Percentiles rank a stretch among this genome's conserved stretches.
These are phyloP conservation scores for Boechera stricta DNA, from an alignment of 345 rosid species.

Conservation along the genomic window DNA sequence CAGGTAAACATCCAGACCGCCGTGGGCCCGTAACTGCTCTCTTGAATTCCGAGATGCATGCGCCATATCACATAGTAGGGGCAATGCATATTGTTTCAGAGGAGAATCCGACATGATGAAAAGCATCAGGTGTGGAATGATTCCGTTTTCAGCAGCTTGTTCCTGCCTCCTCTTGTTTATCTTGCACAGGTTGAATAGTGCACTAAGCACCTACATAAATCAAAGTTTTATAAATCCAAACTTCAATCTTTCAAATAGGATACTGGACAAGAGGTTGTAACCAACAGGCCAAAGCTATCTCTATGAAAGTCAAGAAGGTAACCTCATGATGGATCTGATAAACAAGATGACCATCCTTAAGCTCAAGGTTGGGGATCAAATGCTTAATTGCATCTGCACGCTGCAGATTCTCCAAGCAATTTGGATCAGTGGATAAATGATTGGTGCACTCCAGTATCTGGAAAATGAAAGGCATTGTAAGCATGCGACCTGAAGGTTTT, in stretches of 20 bases:
- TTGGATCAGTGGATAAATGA: conserved; percentile 89
- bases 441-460: conserved; percentile 89
- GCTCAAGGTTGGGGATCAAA: conserved; percentile 94
- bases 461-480: conserved; percentile 30
- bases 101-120: conserved; percentile 80
- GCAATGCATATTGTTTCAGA: conserved; percentile 83
- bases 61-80: conserved; percentile 98
- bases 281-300: conserved; percentile 4
- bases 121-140: conserved; percentile 94
- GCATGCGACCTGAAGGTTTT: conserved; percentile 32
- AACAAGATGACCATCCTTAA: conserved; percentile 85
- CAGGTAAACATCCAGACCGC: conserved; percentile 90
- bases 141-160: conserved; percentile 99
- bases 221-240: conserved; percentile 7
- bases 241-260: conserved; percentile 13
- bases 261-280: conserved; percentile 16
- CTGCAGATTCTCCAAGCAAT: conserved; percentile 96
- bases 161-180: conserved; percentile 99
- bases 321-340: conserved; percentile 90
- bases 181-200: conserved; percentile 97
- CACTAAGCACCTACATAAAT: conserved; percentile 81
- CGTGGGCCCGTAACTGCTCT: conserved; percentile 97
- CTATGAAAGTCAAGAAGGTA: conserved; percentile 37
- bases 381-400: conserved; percentile 94
- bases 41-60: conserved; percentile 98